Percentiles rank a stretch among this genome's conserved stretches.
Evolutionary conservation across 345 rosid species (phyloP).

Genomic region (Lumnitzera racemosa): DNA sequence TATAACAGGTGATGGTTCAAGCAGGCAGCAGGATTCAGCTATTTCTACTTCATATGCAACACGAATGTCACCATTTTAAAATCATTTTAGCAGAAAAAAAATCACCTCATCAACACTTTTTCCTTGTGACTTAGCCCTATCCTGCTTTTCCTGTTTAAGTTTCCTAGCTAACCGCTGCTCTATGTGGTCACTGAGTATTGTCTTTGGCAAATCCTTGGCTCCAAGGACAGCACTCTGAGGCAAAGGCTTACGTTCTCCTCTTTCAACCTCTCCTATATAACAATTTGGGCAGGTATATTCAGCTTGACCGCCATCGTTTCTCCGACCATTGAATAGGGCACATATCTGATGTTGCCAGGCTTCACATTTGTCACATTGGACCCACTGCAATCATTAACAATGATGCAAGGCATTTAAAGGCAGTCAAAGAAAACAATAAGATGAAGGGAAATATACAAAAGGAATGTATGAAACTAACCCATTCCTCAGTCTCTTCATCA

Average conservation of each 20-base stretch:
- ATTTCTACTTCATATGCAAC: no score
- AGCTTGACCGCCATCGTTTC: conserved; percentile 99
- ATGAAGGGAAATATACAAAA: conserved; percentile 5
- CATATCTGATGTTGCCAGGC: conserved; percentile 99
- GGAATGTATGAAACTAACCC: conserved; percentile 42
- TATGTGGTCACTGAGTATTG: conserved; percentile 92
- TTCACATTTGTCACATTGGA: conserved; percentile 99
- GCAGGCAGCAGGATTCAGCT: no score
- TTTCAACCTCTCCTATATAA: conserved; percentile 79
- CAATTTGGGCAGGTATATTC: conserved; percentile 99
- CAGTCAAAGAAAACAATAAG: conserved; percentile 11
- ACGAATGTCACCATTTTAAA: no score
- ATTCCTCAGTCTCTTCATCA: conserved; percentile 99
- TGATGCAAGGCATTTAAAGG: conserved; percentile 14
- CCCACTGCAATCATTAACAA: conserved; percentile 64
- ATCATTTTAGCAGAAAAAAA: neutral
- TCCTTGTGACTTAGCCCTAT: conserved; percentile 75
- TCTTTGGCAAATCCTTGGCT: conserved; percentile 93
- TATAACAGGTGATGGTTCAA: no score
- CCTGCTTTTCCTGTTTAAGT: conserved; percentile 73
- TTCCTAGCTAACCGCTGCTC: conserved; percentile 72
- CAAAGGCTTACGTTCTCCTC: conserved; percentile 88
- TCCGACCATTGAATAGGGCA: conserved; percentile 92
- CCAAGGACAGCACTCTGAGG: conserved; percentile 97
- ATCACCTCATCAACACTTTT: conserved; percentile 87